These are phyloP conservation scores for Plectosphaerella cucumerina DNA, from an alignment of 2,329 filamentous ascomycete species.

Conservation along the genomic window DNA sequence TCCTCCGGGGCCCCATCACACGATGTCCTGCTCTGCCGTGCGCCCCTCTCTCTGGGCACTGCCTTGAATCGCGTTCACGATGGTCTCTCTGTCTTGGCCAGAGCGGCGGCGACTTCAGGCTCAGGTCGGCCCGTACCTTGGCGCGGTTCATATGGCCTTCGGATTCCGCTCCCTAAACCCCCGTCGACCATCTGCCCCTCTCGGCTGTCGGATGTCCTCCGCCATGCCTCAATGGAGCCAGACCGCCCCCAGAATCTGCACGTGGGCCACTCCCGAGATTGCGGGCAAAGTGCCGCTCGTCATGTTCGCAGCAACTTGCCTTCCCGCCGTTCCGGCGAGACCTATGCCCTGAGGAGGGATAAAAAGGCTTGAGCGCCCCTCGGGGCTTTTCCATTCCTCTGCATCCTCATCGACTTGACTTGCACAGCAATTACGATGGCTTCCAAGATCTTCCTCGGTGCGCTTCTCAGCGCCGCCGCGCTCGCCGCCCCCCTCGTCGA, in stretches of 20 bases:
- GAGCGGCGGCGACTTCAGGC: no score
- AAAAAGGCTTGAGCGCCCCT: not conserved
- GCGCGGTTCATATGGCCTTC: not conserved
- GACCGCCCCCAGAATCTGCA: not conserved
- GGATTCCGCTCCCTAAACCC: not conserved
- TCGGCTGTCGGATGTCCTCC: conserved; percentile 2
- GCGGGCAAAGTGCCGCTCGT: not conserved
- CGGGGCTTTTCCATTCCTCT: not conserved
- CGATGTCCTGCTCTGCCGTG: no score
- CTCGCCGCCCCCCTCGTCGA: conserved; percentile 36
- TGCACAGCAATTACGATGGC: conserved; percentile 7
- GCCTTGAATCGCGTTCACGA: no score
- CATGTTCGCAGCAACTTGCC: not conserved
- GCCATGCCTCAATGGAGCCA: conserved; percentile 2
- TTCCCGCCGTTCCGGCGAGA: not conserved
- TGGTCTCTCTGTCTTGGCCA: no score
- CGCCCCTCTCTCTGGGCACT: no score
- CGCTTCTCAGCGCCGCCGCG: conserved; percentile 17
- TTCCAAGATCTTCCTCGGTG: conserved; percentile 7
- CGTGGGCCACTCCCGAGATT: not conserved
- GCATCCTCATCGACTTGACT: not conserved
- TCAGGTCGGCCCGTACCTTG: not conserved
- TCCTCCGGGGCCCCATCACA: no score
- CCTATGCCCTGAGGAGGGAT: not conserved
- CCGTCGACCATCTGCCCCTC: not conserved